Conservation (phyloP, 1,284 basidiomycete genomes). For the Bjerkandera adusta region DNA sequence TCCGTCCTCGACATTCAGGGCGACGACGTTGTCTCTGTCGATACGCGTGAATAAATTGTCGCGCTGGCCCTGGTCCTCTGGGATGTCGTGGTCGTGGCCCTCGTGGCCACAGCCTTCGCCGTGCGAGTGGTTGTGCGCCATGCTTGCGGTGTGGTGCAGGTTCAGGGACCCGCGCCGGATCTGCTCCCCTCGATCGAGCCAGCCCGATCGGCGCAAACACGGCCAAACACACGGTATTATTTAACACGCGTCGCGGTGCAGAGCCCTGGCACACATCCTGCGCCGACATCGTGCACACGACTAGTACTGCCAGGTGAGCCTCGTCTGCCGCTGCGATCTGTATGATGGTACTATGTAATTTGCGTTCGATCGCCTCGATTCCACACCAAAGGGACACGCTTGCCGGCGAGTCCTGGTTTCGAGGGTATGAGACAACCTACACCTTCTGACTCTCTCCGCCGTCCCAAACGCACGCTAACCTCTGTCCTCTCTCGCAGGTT, state of each 20-base stretch:
- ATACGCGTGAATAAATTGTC: conserved; percentile 72
- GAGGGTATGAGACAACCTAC: conserved; percentile 66
- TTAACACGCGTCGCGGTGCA: too few relatives aligned
- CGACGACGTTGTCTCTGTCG: conserved; percentile 70
- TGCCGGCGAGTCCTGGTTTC: conserved; percentile 69
- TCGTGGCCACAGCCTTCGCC: conserved; percentile 51
- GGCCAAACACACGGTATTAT: conserved; percentile 18
- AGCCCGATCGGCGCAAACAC: conserved; percentile 13
- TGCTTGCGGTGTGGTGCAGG: conserved; percentile 15
- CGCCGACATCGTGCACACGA: too few relatives aligned
- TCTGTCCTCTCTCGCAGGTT: background rate
- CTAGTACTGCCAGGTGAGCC: too few relatives aligned
- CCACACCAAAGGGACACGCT: conserved; percentile 66
- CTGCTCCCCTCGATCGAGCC: background rate
- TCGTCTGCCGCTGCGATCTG: too few relatives aligned
- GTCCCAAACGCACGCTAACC: conserved; percentile 6
- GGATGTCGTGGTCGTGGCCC: conserved; percentile 35
- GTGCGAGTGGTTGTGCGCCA: conserved; percentile 52
- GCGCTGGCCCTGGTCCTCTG: conserved; percentile 50
- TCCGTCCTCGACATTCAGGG: conserved; percentile 55
- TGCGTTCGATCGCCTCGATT: conserved; percentile 72
- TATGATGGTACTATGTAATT: conserved; percentile 76
- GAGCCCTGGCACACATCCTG: too few relatives aligned
- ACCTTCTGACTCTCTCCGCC: conserved; percentile 37
- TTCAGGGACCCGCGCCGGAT: background rate